These are phyloP conservation scores for Teunomyces barrocoloradensis DNA, from an alignment of 805 yeast species.

Conservation along the genomic window DNA sequence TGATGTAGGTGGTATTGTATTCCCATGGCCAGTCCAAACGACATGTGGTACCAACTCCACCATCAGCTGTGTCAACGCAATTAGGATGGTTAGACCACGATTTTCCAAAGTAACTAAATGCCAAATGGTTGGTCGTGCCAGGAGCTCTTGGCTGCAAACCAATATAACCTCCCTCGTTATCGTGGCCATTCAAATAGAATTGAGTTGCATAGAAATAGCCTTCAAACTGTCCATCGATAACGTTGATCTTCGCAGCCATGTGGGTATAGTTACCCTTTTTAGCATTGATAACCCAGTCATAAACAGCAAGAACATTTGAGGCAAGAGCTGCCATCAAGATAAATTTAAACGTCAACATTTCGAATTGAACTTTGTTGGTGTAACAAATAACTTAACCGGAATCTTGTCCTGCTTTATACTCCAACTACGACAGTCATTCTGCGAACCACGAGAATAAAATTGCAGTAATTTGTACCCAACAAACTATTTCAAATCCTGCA, in stretches of 20 bases:
- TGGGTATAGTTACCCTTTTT: not conserved
- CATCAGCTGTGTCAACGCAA: conserved; percentile 11
- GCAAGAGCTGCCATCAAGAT: too few relatives aligned
- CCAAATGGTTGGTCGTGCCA: not conserved
- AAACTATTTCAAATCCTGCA: too few relatives aligned
- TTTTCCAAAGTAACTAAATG: conserved; percentile 8
- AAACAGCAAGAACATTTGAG: too few relatives aligned
- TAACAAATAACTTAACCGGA: too few relatives aligned
- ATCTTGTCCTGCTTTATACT: too few relatives aligned
- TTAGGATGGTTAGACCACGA: conserved; percentile 3
- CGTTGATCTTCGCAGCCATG: not conserved
- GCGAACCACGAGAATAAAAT: too few relatives aligned
- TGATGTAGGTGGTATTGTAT: conserved; percentile 3
- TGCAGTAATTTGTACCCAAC: too few relatives aligned
- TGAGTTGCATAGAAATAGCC: not conserved
- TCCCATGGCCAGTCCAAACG: conserved; percentile 5
- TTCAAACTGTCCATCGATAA: not conserved
- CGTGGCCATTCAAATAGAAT: not conserved
- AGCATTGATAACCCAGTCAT: too few relatives aligned
- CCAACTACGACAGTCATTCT: too few relatives aligned
- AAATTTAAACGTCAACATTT: too few relatives aligned
- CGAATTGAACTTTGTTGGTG: too few relatives aligned
- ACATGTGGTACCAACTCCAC: conserved; percentile 6
- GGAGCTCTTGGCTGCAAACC: conserved; percentile 4
- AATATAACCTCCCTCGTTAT: not conserved